Conservation (phyloP, 176 grass and related monocot species). For the Urochloa ruziziensis region DNA sequence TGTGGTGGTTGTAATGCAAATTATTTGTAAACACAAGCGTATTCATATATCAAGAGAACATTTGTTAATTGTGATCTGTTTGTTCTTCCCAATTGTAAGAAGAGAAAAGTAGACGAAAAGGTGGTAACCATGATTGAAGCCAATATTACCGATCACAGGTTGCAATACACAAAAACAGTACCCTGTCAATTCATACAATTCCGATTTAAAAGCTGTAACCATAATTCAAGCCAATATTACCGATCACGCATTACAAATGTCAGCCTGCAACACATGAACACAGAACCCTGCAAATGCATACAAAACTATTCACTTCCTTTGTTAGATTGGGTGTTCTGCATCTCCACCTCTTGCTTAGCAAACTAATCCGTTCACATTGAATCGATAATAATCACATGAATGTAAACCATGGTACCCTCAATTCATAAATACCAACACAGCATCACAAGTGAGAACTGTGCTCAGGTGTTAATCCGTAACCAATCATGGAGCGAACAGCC, state of each 20-base stretch:
- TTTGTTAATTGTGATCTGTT: not conserved
- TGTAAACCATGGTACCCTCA: not conserved
- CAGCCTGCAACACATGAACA: not conserved
- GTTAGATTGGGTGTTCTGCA: not conserved
- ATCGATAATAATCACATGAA: not conserved
- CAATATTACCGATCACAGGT: not conserved
- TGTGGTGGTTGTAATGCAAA: not conserved
- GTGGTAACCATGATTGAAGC: not conserved
- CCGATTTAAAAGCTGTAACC: too few relatives aligned
- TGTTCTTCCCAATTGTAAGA: not conserved
- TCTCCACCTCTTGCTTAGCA: not conserved
- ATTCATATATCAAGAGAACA: not conserved
- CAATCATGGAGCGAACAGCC: conserved; percentile 16
- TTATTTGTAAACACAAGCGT: not conserved
- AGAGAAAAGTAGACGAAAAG: not conserved
- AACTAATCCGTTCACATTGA: not conserved
- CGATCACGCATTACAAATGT: not conserved
- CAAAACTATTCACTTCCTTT: not conserved
- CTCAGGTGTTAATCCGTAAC: conserved; percentile 13
- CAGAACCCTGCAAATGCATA: not conserved
- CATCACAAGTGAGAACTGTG: not conserved
- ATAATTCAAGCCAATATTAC: not conserved
- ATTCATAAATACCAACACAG: conserved; percentile 10
- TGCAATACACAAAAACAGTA: not conserved
- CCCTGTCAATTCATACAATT: not conserved